These are phyloP conservation scores for Isabelozyma heimii DNA, from an alignment of 805 yeast genomes.

Conservation along the genomic window DNA sequence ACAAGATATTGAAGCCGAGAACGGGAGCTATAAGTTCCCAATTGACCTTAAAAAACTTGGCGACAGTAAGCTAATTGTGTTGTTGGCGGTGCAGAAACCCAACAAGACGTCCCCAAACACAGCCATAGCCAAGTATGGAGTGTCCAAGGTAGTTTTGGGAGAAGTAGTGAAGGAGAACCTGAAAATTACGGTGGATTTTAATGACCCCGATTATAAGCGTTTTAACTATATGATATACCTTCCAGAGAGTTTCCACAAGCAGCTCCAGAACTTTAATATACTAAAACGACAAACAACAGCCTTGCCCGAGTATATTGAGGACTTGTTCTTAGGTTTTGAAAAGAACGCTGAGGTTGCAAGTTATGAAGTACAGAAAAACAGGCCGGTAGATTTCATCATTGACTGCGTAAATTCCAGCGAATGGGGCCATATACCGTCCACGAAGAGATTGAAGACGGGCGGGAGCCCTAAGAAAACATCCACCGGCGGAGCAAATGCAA, in stretches of 20 bases:
- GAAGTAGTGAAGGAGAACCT: conserved; percentile 2
- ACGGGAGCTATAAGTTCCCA: not conserved
- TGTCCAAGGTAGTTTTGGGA: conserved; percentile 11
- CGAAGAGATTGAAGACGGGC: not conserved
- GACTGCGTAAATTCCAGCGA: not conserved
- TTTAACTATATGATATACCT: conserved; percentile 1
- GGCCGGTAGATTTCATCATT: conserved; percentile 2
- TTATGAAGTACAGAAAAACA: not conserved
- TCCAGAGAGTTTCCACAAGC: not conserved
- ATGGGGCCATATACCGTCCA: not conserved
- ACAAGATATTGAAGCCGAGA: conserved; percentile 8
- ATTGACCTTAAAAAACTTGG: not conserved
- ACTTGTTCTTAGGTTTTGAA: not conserved
- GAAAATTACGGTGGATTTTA: not conserved
- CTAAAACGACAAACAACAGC: not conserved
- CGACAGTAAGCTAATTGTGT: conserved; percentile 8
- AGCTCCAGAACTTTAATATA: not conserved
- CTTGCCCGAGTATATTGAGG: not conserved
- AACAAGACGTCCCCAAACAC: conserved; percentile 16
- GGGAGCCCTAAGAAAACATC: not conserved
- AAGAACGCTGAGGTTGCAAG: not conserved
- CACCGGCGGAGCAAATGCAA: not conserved
- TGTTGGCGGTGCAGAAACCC: conserved; percentile 25
- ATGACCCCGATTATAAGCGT: not conserved
- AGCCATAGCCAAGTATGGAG: conserved; percentile 20